Conservation (phyloP, 495 filamentous ascomycete species). For the Collariella sp. region DNA sequence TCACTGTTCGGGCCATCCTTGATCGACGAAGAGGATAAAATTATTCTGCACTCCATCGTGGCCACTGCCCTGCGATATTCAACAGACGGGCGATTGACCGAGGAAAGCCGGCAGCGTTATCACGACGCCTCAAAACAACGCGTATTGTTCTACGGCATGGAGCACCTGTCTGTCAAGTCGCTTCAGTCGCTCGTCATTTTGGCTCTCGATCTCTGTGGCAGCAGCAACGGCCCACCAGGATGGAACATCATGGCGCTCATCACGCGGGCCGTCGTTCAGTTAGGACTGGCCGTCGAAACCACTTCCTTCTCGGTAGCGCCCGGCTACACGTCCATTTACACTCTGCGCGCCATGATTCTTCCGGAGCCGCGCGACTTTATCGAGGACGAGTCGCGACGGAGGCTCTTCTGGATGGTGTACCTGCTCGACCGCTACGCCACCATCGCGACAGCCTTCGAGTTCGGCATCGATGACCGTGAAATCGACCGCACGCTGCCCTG, state of each 20-base stretch:
- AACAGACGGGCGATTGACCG: slow-evolving; percentile 60
- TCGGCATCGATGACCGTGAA: slow-evolving; percentile 77
- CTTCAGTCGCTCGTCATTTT: slow-evolving; percentile 79
- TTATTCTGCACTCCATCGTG: slow-evolving; percentile 78
- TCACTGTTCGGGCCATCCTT: slow-evolving; percentile 69
- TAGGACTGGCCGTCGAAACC: slow-evolving; percentile 72
- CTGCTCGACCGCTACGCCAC: slow-evolving; percentile 82
- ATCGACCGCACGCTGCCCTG: slow-evolving; percentile 82
- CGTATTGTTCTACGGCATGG: slow-evolving; percentile 73
- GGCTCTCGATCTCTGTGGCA: slow-evolving; percentile 67
- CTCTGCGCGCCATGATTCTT: slow-evolving; percentile 68
- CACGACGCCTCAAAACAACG: slow-evolving; percentile 75
- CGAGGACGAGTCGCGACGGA: slow-evolving; percentile 73
- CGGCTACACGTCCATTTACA: slow-evolving; percentile 73
- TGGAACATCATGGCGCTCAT: slow-evolving; percentile 87
- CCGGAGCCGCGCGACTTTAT: slow-evolving; percentile 77
- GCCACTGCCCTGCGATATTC: slow-evolving; percentile 80
- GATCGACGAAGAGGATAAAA: slow-evolving; percentile 70
- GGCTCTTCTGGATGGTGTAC: slow-evolving; percentile 91
- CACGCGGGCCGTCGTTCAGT: slow-evolving; percentile 73
- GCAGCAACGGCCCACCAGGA: slow-evolving; percentile 73
- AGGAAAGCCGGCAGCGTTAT: slow-evolving; percentile 60
- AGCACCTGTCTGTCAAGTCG: slow-evolving; percentile 80
- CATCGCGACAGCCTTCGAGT: slow-evolving; percentile 81
- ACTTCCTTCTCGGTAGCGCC: slow-evolving; percentile 67